Percentiles rank a stretch among this genome's conserved stretches.
phyloP scores from a whole-genome alignment of 208 protist genomes.

The Trypanosoma theileri region DNA sequence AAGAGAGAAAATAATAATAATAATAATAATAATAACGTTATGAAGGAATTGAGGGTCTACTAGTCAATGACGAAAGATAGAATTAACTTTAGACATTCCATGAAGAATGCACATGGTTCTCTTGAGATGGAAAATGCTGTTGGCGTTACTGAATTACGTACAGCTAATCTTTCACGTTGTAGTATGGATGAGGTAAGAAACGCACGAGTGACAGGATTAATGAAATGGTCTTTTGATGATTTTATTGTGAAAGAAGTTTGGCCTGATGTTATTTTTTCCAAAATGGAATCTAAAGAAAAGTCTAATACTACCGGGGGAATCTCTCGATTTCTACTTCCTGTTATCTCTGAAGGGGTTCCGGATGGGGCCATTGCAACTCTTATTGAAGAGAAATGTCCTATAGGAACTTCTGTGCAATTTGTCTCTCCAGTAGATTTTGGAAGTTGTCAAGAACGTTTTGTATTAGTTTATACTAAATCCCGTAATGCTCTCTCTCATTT shows the following conservation, averaged over 20 bases:
- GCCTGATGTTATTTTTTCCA: constrained; percentile 17
- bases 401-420: constrained; percentile 49
- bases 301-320: neutral
- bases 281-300: neutral
- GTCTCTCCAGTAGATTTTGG: constrained; percentile 73
- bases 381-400: constrained; percentile 25
- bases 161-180: constrained; percentile 1
- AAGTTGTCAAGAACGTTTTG: constrained; percentile 34
- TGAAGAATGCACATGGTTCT: constrained; percentile 49
- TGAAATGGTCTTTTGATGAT: constrained; percentile 90
- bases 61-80: constrained; percentile 75
- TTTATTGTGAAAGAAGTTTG: constrained; percentile 71
- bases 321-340: constrained; percentile 35
- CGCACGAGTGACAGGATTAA: constrained; percentile 49
- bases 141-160: constrained; percentile 55
- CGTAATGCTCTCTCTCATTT: neutral
- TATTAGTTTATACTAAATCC: constrained; percentile 10
- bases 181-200: constrained; percentile 11
- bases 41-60: neutral
- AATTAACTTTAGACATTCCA: constrained; percentile 49
- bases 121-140: constrained; percentile 53
- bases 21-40: neutral
- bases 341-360: constrained; percentile 73
- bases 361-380: constrained; percentile 34
- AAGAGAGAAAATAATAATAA: neutral